Evolutionary conservation across 1,284 basidiomycete genomes (phyloP), one percentile per base, ranked within the genome.

Genomic region (Puccinia coronata): DNA sequence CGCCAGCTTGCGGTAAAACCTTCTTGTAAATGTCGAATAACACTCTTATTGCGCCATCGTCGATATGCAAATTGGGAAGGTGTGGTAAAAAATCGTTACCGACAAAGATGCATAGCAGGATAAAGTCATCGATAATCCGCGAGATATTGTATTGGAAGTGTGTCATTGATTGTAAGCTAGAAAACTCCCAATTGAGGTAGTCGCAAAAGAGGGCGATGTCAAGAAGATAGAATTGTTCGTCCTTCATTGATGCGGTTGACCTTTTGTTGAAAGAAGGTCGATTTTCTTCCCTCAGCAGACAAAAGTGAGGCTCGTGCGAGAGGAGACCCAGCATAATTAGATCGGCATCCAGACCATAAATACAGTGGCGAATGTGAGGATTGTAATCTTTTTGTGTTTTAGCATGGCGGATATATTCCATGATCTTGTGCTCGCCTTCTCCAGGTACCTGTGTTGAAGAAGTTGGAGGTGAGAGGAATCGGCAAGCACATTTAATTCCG

Each of bases 391-490:
- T 93, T 87, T 99, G 97, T 36, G 97, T 95, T 84, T 96, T 94
- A 81, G 92, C 91, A 82, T 94, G 88, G 73, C 97, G 92, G 85
- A 99, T 98, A 87, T 96, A 99, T 87, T 99, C 97, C 93, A 99
- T 98, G 84, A 99, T 96, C 89, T 99, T 99, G 90, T 99, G 97
- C 86, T 99, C 97, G 83, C 97, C 97, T 87, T 99, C 97, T 83
- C 97, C 97, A 0, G 96, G 96, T 4, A 97, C 87, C 85, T 84
- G 97, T 97, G 87, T 95, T 94, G 82, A 99, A 90, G 84, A 98
- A 99, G 87, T 99, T 16, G 31, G 73, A 8, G 47, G 28, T 65
- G 16, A 36, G 47, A 25, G 41, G 23, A 47, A 3, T 5, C 43
- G n/a, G 28, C 16, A 28, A 28, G 55, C 61, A 23, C 67, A 5